These are phyloP conservation scores for Populus deltoides DNA, from an alignment of 345 rosid species.

Conservation along the genomic window DNA sequence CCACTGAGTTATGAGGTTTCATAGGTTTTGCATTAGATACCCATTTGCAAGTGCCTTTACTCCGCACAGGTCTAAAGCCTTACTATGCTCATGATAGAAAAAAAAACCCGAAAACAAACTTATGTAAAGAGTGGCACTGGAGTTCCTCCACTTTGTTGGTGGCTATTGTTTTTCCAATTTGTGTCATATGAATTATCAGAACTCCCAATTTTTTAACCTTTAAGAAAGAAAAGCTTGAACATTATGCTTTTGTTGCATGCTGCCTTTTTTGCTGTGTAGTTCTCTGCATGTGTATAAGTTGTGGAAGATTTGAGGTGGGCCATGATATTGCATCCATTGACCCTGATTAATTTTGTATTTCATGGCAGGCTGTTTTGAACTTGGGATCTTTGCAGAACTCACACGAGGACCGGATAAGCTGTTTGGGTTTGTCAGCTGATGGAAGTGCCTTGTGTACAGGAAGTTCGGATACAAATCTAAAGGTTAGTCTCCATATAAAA, in stretches of 20 bases:
- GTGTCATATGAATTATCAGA: neutral
- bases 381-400: constrained; percentile 76
- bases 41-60: neutral
- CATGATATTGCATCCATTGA: neutral
- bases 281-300: neutral
- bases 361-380: constrained; percentile 71
- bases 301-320: constrained; percentile 1
- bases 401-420: constrained; percentile 66
- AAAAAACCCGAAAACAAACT: neutral
- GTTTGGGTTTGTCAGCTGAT: constrained; percentile 92
- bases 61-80: neutral
- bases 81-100: neutral
- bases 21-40: neutral
- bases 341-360: constrained; percentile 9
- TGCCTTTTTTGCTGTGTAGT: neutral
- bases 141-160: neutral
- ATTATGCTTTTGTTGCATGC: neutral
- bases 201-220: neutral
- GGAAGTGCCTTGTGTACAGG: constrained; percentile 99
- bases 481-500: constrained; percentile 48
- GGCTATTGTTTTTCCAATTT: neutral
- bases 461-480: constrained; percentile 93
- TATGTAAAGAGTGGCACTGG: neutral
- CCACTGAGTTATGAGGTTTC: neutral
- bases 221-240: neutral